Percentiles rank a stretch among this genome's conserved stretches.
These are phyloP conservation scores for Vanrija sp. DNA, from an alignment of 1,284 basidiomycete genomes.

Conservation along the genomic window DNA sequence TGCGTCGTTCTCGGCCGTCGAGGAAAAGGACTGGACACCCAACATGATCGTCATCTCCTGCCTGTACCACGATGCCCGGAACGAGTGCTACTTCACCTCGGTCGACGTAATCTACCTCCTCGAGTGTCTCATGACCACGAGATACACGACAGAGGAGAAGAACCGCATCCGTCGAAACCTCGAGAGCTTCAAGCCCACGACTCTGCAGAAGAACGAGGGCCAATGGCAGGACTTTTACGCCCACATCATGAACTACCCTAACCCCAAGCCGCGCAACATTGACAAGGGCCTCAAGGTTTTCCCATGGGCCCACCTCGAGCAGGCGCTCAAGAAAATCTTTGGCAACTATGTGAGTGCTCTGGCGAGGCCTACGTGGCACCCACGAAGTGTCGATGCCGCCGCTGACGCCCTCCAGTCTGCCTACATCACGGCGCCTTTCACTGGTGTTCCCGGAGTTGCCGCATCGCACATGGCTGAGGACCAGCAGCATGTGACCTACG, in stretches of 20 bases:
- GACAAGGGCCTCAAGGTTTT: slow-evolving; percentile 98
- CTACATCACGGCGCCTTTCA: slow-evolving; percentile 2
- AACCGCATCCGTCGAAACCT: slow-evolving; percentile 91
- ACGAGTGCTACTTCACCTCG: slow-evolving; percentile 82
- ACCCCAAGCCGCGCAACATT: slow-evolving; percentile 91
- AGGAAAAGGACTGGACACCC: slow-evolving; percentile 49
- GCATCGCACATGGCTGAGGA: neutral
- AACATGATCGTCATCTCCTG: slow-evolving; percentile 64
- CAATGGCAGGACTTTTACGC: slow-evolving; percentile 67
- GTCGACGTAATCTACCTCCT: slow-evolving; percentile 93
- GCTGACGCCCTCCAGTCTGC: slow-evolving; percentile 6
- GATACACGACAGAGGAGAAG: slow-evolving; percentile 92
- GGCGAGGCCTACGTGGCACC: neutral
- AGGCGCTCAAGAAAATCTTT: slow-evolving; percentile 85
- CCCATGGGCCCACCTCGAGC: slow-evolving; percentile 76
- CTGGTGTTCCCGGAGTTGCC: neutral
- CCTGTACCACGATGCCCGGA: slow-evolving; percentile 76
- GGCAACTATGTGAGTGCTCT: slow-evolving; percentile 78
- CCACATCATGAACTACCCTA: slow-evolving; percentile 90
- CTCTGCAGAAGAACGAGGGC: slow-evolving; percentile 77
- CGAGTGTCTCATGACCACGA: slow-evolving; percentile 75
- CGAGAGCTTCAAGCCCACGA: slow-evolving; percentile 85
- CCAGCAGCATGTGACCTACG: slow-evolving; percentile 4
- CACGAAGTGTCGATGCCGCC: neutral
- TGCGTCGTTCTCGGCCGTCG: slow-evolving; percentile 52